Base-by-base conservation (phyloP, 192 early-diverging fungal species). In the Podila horticola region DNA sequence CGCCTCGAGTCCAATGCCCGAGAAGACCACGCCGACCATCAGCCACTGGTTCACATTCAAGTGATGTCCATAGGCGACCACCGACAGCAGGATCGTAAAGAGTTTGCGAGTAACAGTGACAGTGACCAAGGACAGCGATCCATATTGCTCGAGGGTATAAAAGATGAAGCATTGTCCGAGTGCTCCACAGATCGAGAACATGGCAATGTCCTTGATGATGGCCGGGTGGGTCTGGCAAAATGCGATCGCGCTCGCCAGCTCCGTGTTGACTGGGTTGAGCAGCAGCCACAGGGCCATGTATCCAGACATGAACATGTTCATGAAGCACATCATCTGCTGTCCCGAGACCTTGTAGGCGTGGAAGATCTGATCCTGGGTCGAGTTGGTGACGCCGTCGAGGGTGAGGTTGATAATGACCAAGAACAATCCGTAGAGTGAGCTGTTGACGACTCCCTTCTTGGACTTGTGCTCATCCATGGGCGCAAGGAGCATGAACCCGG, bases 101-200 rank as follows among this genome's bases (percentile, higher is more conserved):
- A 99, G 93, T 83, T 99, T 99, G 60, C 98, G 88, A 0, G 97
- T 97, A 29, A 99, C 97, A 0, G 95, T 99, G 41, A 98, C 92
- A 8, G 94, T 98, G n/a, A 97, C 96, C 38, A 98, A 83, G 12
- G 90, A 89, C 31, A 99, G 84, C 57, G 94, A 94, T 11, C 97
- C 98, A 84, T 95, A 98, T 10, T 88, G 87, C 58, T 95, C 92
- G 28, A 99, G 91, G 41, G 94, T 96, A 85, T 95, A 95, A 84
- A 97, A 99, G 64, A 99, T 96, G 85, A 99, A 98, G 86, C 94
- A 94, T 84, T 99, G 98, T n/a, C 98, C 98, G 15, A 98, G 50
- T 9, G 97, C 95, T 15, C 98, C 98, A 83, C 93, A 95, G 6
- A 97, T 68, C 3, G 93, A 92, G 89, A 97, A 99, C 75, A 98